phyloP scores from a whole-genome alignment of 176 grass and related monocot genomes.

The Ensete ventricosum region DNA sequence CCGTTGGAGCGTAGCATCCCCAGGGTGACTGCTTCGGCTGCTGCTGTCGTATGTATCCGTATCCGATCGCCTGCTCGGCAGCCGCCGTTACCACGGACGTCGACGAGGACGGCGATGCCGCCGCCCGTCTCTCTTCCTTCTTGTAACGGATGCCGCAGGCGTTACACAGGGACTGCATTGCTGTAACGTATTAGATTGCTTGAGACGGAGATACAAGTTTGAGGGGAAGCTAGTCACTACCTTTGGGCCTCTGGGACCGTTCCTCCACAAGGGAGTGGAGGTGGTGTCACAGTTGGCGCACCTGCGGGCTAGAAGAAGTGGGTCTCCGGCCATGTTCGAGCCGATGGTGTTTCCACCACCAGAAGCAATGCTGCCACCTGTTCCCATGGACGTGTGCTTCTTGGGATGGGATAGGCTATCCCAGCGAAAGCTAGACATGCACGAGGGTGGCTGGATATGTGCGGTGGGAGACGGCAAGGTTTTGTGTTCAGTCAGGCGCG shows the following conservation, averaged over 20 bases:
- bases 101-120: conserved; percentile 15
- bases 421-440: conserved; percentile 32
- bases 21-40: conserved; percentile 4
- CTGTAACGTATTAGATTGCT: not conserved
- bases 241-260: conserved; percentile 87
- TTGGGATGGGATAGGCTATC: conserved; percentile 23
- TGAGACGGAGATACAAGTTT: not conserved
- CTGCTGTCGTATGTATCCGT: conserved; percentile 14
- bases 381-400: not conserved
- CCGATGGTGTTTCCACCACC: not conserved
- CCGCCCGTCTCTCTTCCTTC: conserved; percentile 60
- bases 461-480: not conserved
- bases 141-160: conserved; percentile 77
- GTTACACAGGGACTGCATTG: conserved; percentile 55
- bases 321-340: conserved; percentile 13
- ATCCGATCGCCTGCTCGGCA: conserved; percentile 17
- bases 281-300: conserved; percentile 94
- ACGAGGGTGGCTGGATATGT: not conserved
- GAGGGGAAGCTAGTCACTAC: conserved; percentile 15
- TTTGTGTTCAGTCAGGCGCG: conserved; percentile 54
- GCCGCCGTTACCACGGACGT: not conserved
- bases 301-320: conserved; percentile 35
- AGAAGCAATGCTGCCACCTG: conserved; percentile 16
- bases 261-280: conserved; percentile 88
- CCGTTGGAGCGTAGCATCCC: not conserved